phyloP scores from a whole-genome alignment of 2,329 filamentous ascomycete genomes.

The Fusarium sp. region DNA sequence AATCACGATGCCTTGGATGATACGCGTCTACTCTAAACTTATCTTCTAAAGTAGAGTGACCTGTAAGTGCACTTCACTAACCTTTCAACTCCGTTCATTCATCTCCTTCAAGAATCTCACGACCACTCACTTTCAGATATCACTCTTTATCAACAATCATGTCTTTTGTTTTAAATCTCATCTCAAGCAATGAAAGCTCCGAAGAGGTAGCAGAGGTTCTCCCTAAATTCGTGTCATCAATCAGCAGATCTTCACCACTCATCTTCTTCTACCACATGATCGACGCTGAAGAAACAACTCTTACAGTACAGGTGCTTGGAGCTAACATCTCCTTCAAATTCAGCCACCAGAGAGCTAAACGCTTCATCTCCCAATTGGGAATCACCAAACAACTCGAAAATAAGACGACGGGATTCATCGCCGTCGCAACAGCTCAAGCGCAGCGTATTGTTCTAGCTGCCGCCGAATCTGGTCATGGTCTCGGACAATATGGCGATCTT shows the following conservation, averaged over 20 bases:
- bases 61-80: slow-evolving; percentile 6
- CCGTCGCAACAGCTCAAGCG: slow-evolving; percentile 31
- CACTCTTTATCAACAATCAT: background rate
- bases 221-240: slow-evolving; percentile 42
- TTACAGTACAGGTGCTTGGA: slow-evolving; percentile 50
- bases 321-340: slow-evolving; percentile 50
- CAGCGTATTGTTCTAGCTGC: slow-evolving; percentile 48
- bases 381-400: slow-evolving; percentile 35
- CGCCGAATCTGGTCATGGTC: slow-evolving; percentile 52
- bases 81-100: background rate
- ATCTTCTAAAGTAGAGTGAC: background rate
- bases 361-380: background rate
- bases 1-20: too few species aligned
- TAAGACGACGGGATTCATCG: slow-evolving; percentile 52
- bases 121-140: slow-evolving; percentile 5
- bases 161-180: background rate
- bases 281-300: slow-evolving; percentile 38
- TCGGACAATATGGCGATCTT: slow-evolving; percentile 46
- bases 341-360: slow-evolving; percentile 43
- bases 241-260: slow-evolving; percentile 20
- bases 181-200: slow-evolving; percentile 13
- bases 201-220: slow-evolving; percentile 14
- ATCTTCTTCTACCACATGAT: slow-evolving; percentile 52
- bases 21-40: background rate
- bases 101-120: slow-evolving; percentile 8